phyloP scores from a whole-genome alignment of 768 basidiomycete species.

The Pleurotus pulmonarius region DNA sequence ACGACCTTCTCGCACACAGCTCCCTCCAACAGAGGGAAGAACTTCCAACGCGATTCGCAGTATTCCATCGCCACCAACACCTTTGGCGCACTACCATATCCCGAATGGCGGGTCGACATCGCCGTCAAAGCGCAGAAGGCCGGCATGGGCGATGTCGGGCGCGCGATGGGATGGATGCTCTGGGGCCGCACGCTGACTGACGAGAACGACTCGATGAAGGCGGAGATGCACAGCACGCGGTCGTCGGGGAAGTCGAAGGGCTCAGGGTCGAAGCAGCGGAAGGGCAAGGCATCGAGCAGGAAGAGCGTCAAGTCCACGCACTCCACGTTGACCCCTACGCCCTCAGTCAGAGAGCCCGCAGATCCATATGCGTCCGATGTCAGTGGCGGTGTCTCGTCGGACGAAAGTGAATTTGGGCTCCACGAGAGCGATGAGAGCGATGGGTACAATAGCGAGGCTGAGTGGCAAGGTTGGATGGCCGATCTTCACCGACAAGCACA shows the following conservation, averaged over 20 bases:
- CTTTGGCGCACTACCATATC: constrained; percentile 50
- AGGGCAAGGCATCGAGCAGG: constrained; percentile 2
- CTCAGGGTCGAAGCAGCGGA: constrained; percentile 6
- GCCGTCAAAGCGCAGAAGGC: constrained; percentile 50
- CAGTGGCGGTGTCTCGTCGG: constrained; percentile 9
- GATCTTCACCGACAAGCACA: constrained; percentile 43
- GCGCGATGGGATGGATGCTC: constrained; percentile 47
- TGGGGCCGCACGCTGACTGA: constrained; percentile 21
- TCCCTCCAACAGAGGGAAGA: not conserved
- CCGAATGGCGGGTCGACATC: constrained; percentile 59
- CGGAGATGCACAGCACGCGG: not conserved
- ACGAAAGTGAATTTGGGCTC: constrained; percentile 10
- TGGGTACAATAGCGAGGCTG: constrained; percentile 48
- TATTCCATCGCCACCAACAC: constrained; percentile 11
- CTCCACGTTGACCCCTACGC: constrained; percentile 6
- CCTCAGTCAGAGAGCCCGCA: constrained; percentile 4
- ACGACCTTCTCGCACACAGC: not conserved
- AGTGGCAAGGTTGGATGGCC: constrained; percentile 67
- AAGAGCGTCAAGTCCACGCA: constrained; percentile 3
- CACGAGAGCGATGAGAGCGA: constrained; percentile 33
- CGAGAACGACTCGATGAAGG: constrained; percentile 11
- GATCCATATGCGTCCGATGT: constrained; percentile 16
- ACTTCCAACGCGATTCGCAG: constrained; percentile 2
- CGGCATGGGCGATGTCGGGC: constrained; percentile 54
- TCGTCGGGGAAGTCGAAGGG: constrained; percentile 9